Evolutionary conservation across 2,329 filamentous ascomycete genomes (phyloP).

Genomic region (Ophiosphaerella herpotricha): DNA sequence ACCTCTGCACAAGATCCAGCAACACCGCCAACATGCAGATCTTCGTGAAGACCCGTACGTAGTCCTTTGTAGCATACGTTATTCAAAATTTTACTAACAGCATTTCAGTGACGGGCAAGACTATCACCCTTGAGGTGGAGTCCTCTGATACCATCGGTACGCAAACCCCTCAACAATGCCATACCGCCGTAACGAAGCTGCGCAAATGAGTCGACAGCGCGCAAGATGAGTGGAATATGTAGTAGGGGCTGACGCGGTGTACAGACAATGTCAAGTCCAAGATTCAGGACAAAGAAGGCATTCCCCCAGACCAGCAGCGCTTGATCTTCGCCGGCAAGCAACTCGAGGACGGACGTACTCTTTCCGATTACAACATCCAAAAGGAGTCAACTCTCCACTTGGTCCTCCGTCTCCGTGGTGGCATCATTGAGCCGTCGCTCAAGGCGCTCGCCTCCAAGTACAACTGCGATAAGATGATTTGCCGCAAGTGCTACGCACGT

Average conservation of each 20-base stretch:
- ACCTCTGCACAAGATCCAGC: constrained; percentile 35
- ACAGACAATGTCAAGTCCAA: constrained; percentile 98
- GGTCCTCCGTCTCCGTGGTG: constrained; percentile 97
- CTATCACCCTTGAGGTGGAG: constrained; percentile 90
- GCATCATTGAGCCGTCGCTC: constrained; percentile 96
- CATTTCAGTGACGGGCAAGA: constrained; percentile 79
- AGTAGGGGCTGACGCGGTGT: constrained; percentile 23
- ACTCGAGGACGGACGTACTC: constrained; percentile 95
- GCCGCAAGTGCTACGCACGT: constrained; percentile 99
- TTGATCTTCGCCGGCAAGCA: constrained; percentile 99
- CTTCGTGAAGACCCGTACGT: constrained; percentile 96
- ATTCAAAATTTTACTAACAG: constrained; percentile 14
- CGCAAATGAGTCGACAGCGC: constrained; percentile 3
- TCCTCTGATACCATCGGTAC: constrained; percentile 85
- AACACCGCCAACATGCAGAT: constrained; percentile 45
- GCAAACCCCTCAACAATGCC: constrained; percentile 22
- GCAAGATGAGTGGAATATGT: neutral
- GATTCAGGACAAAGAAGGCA: constrained; percentile 99
- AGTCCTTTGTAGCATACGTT: neutral
- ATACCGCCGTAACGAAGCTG: constrained; percentile 14
- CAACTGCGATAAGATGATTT: constrained; percentile 99
- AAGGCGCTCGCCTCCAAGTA: constrained; percentile 99
- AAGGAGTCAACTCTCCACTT: constrained; percentile 99
- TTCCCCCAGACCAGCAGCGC: constrained; percentile 96
- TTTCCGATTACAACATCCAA: constrained; percentile 99